Base-by-base conservation (phyloP, 108 stramenopile species). In the Fragilaria crotonensis region DNA sequence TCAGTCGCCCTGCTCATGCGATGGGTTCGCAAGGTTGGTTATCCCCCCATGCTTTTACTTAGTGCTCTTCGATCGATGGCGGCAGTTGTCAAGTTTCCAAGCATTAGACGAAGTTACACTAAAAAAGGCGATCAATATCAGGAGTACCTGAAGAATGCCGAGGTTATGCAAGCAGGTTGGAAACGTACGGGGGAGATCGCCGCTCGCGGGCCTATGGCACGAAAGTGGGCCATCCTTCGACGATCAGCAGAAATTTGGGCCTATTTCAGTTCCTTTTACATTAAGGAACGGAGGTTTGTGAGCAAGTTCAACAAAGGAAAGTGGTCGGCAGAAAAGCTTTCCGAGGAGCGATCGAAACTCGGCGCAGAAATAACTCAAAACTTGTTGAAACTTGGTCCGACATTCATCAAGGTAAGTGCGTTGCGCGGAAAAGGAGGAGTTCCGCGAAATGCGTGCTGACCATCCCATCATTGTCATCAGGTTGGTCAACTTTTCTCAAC, bases 401-500 rank as follows among this genome's bases (percentile, higher is more conserved):
- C 93, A 3, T 95, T 96, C 62, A 89, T 89, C 68, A 89, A 89
- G 70, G 83, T 87, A 67, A 30, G 79, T 36, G 22, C 9, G n/a
- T n/a, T n/a, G 19, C n/a, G n/a, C n/a, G n/a, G n/a, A n/a, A n/a
- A n/a, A n/a, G n/a, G n/a, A n/a, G n/a, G n/a, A n/a, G n/a, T n/a
- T n/a, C n/a, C n/a, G n/a, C n/a, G n/a, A n/a, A n/a, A n/a, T n/a
- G n/a, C n/a, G n/a, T n/a, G n/a, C n/a, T n/a, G n/a, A n/a, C n/a
- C n/a, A n/a, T 41, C 14, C 11, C 36, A 14, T 41, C 7, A 41
- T 41, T 41, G 11, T 41, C 14, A 41, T 20, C 59, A 97, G 80
- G 79, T 97, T 20, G 95, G 95, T 11, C 97, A 98, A 81, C 72
- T 98, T 4, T 79, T 98, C 41, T 93, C 90, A 3, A 98, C 97